Evolutionary conservation across 805 yeast species (phyloP).

Genomic region (Brettanomyces bruxellensis): DNA sequence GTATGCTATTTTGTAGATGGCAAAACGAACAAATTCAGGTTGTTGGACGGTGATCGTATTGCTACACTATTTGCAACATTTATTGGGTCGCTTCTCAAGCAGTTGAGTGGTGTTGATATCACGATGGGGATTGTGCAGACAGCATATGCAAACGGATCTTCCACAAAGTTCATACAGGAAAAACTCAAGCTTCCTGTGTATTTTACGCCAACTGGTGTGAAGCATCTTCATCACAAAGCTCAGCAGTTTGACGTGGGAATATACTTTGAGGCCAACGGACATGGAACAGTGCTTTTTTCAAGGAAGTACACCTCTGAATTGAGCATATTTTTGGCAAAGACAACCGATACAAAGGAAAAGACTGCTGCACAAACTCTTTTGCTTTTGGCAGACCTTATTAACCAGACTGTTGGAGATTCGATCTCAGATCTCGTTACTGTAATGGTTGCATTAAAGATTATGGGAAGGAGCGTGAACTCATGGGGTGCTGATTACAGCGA

Average conservation of each 20-base stretch:
- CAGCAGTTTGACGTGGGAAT: slow-evolving; percentile 80
- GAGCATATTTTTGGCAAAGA: slow-evolving; percentile 26
- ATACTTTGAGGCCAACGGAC: slow-evolving; percentile 98
- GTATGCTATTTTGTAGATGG: slow-evolving; percentile 56
- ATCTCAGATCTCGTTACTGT: slow-evolving; percentile 85
- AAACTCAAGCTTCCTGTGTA: slow-evolving; percentile 65
- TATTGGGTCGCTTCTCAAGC: slow-evolving; percentile 37
- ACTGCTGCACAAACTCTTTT: slow-evolving; percentile 46
- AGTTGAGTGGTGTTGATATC: slow-evolving; percentile 23
- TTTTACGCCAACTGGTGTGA: slow-evolving; percentile 93
- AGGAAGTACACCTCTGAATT: slow-evolving; percentile 37
- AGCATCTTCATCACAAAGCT: slow-evolving; percentile 91
- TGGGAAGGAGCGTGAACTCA: slow-evolving; percentile 36
- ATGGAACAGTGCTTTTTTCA: slow-evolving; percentile 87
- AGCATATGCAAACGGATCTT: slow-evolving; percentile 94
- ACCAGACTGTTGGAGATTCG: slow-evolving; percentile 98
- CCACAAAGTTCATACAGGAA: slow-evolving; percentile 62
- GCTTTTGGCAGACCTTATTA: slow-evolving; percentile 63
- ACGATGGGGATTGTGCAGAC: slow-evolving; percentile 84
- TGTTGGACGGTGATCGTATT: slow-evolving; percentile 90
- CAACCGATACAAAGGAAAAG: slow-evolving; percentile 29
- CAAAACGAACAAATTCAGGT: slow-evolving; percentile 33
- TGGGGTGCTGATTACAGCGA: slow-evolving; percentile 80
- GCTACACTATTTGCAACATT: slow-evolving; percentile 75
- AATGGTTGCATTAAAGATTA: slow-evolving; percentile 49